Evolutionary conservation across 2,329 filamentous ascomycete species (phyloP), one percentile per base, ranked within the genome.

Genomic region (Ustilaginoidea virens): DNA sequence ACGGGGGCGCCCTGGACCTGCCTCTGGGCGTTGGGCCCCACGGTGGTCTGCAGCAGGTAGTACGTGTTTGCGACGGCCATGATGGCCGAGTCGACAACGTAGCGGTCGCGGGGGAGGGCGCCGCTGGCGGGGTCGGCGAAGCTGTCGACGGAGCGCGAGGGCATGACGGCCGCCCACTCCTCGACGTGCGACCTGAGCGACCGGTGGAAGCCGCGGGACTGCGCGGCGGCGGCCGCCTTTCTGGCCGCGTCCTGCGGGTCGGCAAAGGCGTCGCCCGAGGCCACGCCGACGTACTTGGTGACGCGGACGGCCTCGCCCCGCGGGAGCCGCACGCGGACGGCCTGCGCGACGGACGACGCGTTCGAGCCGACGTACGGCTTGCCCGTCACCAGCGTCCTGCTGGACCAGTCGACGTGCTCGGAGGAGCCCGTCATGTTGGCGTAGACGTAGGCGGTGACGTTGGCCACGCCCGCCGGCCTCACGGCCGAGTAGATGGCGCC

Each of bases 201-300:
- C 1, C 47, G 45, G n/a, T 59, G 48, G 39, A 66, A 81, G 0
- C 76, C 77, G 17, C 51, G 51, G 5, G 50, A 40, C 31, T 59
- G 21, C 2, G 53, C 22, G 59, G 51, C 47, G 5, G 55, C 42
- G 1, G 66, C 69, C 2, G 73, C 74, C 5, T 60, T 45, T 33
- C 58, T 57, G 2, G 78, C 78, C 1, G 61, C 56, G 13, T 46
- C 40, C 33, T 66, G 54, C 0, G 76, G 66, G 36, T 75, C 52
- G 0, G 52, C 35, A 41, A 80, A 82, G 0, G 73, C 75, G 47
- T 82, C 78, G 0, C 65, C 66, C 2, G 76, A 79, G 4, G 78
- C 76, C 27, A 61, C 65, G 17, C 78, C 78, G 11, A 82, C 61
- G 38, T 65, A 81, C 42, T 83, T 83, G 26, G 61, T 66, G 25